Conservation (phyloP, 495 filamentous ascomycete genomes). For the Aspergillus saccharolyticus region DNA sequence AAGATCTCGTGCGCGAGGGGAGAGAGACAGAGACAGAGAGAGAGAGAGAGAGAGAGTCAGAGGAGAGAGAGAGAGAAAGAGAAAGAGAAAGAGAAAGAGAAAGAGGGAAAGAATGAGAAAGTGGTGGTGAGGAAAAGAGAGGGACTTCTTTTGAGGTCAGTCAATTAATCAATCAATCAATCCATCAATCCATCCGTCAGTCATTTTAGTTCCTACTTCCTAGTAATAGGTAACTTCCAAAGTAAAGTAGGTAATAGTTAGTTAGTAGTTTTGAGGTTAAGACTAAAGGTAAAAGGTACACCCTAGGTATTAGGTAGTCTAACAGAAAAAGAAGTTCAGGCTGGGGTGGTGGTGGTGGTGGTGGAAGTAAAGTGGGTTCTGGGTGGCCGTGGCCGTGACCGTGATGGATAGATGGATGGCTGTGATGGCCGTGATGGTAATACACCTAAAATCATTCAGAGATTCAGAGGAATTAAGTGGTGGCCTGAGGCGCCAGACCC, state of each 20-base stretch:
- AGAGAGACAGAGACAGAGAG: conserved; percentile 2
- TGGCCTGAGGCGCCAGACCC: not conserved
- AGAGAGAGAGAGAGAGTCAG: not conserved
- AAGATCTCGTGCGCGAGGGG: conserved; percentile 14
- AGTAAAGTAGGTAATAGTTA: not conserved
- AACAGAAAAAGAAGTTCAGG: no score
- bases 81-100: not conserved
- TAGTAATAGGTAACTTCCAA: not conserved
- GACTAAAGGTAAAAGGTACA: not conserved
- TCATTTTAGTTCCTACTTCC: conserved; percentile 2
- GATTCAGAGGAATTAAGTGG: not conserved
- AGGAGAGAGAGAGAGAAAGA: not conserved
- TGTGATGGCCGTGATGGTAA: not conserved
- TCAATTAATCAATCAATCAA: not conserved
- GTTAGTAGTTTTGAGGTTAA: no score
- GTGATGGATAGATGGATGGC: not conserved
- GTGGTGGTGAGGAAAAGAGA: conserved; percentile 3
- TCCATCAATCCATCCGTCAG: no score
- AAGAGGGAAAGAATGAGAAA: not conserved
- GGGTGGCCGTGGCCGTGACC: not conserved
- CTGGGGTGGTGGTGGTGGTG: not conserved
- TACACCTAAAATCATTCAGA: not conserved
- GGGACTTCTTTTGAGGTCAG: not conserved
- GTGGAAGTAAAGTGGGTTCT: not conserved
- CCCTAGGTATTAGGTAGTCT: not conserved